Evolutionary conservation across 1,139 yeast genomes (phyloP), one percentile per base, ranked within the genome.

Genomic region (Blastobotrys buckinghamii): DNA sequence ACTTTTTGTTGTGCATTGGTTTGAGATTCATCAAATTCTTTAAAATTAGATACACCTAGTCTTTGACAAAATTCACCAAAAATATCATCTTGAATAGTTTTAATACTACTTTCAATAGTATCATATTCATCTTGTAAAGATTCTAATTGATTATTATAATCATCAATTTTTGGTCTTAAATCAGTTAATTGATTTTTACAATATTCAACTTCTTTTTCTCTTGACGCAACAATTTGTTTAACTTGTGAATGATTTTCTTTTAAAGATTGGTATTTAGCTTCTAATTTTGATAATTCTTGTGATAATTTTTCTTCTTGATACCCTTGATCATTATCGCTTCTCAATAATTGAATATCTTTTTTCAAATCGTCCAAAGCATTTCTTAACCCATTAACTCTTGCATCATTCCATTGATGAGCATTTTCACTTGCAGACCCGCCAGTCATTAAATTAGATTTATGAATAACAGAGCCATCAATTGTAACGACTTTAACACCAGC

Each of bases 391-490:
- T 77, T 77, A 59, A 81, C 78, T 56, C 84, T 89, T 47, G 78
- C 76, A 59, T 84, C 87, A 60, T 83, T 89, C 96, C 96, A 88
- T 56, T 78, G 75, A 51, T 68, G 52, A 68, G 50, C 65, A 58
- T 54, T 61, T 17, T 62, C 63, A 55, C 66, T 74, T 17, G 63
- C 63, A n/a, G 62, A 54, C 55, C 97, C 97, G 67, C 97, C 97
- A 13, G 97, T 85, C 95, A 92, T 87, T 42, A 89, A 72, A 8
- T 96, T 96, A 10, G 92, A 82, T 59, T 79, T 81, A 62, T 88
- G 92, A 49, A 92, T 85, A 32, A 89, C 73, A 0, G 95, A 79
- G 0, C 98, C 98, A 45, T 88, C 89, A 9, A 87, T 61, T 0
- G 96, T 79, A 1, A 90, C 95, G 42, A 86, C 74, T 62, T 84